These are phyloP conservation scores for Amaranthus cruentus DNA, from an alignment of 148 eudicot species.

Conservation along the genomic window DNA sequence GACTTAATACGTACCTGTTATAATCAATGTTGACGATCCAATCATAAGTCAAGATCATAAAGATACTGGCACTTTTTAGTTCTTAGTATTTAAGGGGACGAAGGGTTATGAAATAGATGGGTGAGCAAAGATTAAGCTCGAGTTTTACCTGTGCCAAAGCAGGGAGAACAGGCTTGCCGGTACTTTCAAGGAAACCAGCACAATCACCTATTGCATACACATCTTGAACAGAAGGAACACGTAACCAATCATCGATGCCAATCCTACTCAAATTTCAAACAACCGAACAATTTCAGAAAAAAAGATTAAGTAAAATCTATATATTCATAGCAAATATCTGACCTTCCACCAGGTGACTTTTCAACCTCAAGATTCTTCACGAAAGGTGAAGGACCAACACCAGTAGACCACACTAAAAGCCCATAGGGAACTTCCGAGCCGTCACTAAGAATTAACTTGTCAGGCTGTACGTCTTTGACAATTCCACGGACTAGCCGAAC, in stretches of 20 bases:
- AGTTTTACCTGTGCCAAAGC: constrained; percentile 83
- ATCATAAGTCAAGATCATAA: neutral
- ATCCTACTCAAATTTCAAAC: constrained; percentile 43
- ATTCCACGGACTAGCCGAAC: constrained; percentile 87
- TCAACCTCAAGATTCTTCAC: constrained; percentile 58
- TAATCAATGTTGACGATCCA: neutral
- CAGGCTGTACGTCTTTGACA: constrained; percentile 79
- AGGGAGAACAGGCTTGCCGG: constrained; percentile 86
- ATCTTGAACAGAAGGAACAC: constrained; percentile 72
- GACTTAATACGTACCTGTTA: neutral
- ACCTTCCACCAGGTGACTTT: constrained; percentile 94
- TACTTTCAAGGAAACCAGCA: constrained; percentile 86
- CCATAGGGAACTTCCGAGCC: constrained; percentile 90
- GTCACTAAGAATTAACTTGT: constrained; percentile 74
- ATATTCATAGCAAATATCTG: constrained; percentile 10
- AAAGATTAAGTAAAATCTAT: neutral
- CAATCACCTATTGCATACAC: constrained; percentile 92
- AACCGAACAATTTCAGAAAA: neutral
- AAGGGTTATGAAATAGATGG: neutral
- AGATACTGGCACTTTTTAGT: no score
- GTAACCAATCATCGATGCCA: constrained; percentile 90
- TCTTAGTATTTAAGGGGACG: neutral
- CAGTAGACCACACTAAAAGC: constrained; percentile 94
- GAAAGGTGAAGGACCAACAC: constrained; percentile 88
- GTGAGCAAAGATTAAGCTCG: neutral